Conservation (phyloP, 352 stramenopile species). For the Phytopythium delawarense region DNA sequence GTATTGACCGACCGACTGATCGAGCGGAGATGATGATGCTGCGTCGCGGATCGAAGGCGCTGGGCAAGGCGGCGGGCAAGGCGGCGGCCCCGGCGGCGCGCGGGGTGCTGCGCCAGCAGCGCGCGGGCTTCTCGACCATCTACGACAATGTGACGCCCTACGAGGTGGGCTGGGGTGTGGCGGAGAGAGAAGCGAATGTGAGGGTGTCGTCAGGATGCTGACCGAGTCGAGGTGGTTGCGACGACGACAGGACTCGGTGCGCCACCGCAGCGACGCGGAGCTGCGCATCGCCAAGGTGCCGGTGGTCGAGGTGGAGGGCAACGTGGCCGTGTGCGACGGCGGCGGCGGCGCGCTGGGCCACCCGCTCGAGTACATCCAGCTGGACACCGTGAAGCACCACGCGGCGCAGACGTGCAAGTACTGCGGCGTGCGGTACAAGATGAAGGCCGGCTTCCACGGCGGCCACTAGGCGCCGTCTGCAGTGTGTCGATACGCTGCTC, state of each 20-base stretch:
- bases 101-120: constrained; percentile 22
- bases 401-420: constrained; percentile 89
- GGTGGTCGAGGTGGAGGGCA: constrained; percentile 89
- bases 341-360: constrained; percentile 95
- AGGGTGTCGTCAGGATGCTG: too few relatives aligned
- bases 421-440: constrained; percentile 90
- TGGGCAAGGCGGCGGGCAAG: constrained; percentile 13
- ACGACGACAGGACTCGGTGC: constrained; percentile 61
- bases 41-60: constrained; percentile 33
- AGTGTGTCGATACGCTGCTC: too few relatives aligned
- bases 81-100: constrained; percentile 11
- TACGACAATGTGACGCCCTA: constrained; percentile 65
- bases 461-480: constrained; percentile 33
- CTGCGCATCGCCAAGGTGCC: constrained; percentile 82
- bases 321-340: constrained; percentile 93
- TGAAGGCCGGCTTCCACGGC: constrained; percentile 66
- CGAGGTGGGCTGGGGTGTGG: constrained; percentile 52
- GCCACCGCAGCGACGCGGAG: constrained; percentile 89
- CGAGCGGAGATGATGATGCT: constrained; percentile 26
- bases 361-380: constrained; percentile 94
- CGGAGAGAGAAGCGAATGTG: too few relatives aligned
- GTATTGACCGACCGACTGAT: too few relatives aligned
- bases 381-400: constrained; percentile 82
- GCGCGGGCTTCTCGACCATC: constrained; percentile 53
- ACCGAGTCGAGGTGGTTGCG: too few relatives aligned